Evolutionary conservation across 805 yeast genomes (phyloP), one percentile per base, ranked within the genome.

Genomic region (Zygoascus biomembranicola): DNA sequence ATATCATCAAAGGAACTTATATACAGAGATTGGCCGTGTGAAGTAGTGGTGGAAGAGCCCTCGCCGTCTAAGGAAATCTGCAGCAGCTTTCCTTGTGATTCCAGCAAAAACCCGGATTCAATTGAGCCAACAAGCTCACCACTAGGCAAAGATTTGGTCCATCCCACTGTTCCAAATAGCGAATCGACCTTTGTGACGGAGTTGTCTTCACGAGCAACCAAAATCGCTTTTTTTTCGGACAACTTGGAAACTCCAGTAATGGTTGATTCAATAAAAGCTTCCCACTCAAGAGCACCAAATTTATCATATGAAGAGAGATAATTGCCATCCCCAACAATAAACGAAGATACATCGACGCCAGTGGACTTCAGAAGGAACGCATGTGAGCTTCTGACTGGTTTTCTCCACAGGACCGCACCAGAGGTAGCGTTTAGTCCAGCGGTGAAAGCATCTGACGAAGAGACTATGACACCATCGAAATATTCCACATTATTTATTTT

Each of bases 391-490:
- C 32, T 18, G 9, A 32, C 49, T 10, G 49, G 49, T 31, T 31
- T 32, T 32, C 49, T 31, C 55, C 55, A 52, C 11, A 32, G 43
- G 37, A 43, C 48, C 19, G 23, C n/a, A 2, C 52, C 51, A 31
- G 55, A 5, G 26, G 47, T 9, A 8, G 52, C 46, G 42, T 49
- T 44, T 31, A 42, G 49, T 11, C 54, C 52, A 6, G 43, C 6
- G 10, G 49, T 35, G 26, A 32, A 53, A 13, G 23, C 49, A 31
- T 46, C 41, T 5, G 41, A 52, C 19, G 59, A 57, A n/a, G 44
- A 11, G 43, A 47, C 57, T 10, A 58, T 52, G 20, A 51, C 51
- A 3, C 48, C 56, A 1, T 64, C 58, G 5, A 31, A 41, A 10
- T 53, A 32, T 23, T 52, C 42, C 32, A 18, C 49, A 28, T 44